A percentile compares a stretch with the other conserved stretches of the same genome.
These are phyloP conservation scores for Geotrichum fermentans DNA, from an alignment of 1,139 yeast species.

Conservation along the genomic window DNA sequence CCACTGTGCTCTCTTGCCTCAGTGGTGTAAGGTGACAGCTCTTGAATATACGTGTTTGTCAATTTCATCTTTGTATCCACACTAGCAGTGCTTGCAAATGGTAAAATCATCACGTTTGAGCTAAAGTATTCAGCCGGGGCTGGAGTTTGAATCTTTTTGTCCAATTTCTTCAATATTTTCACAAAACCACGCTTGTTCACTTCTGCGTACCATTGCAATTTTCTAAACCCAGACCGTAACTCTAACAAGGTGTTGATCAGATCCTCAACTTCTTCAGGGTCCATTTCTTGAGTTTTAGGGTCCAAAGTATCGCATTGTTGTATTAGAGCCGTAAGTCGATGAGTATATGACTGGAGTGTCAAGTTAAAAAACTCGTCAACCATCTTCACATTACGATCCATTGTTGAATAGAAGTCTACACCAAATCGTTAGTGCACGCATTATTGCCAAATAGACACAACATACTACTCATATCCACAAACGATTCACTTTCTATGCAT, in stretches of 20 bases:
- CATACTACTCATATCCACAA: neutral
- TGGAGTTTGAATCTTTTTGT: constrained; percentile 68
- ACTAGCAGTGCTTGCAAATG: constrained; percentile 64
- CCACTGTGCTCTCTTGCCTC: constrained; percentile 18
- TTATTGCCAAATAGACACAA: neutral
- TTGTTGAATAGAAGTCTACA: constrained; percentile 67
- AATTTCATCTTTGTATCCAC: constrained; percentile 51
- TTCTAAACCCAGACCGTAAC: constrained; percentile 67
- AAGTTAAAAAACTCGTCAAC: constrained; percentile 75
- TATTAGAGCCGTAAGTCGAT: constrained; percentile 50
- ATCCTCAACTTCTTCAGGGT: constrained; percentile 71
- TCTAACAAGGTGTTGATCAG: constrained; percentile 71
- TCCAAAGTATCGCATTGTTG: constrained; percentile 30
- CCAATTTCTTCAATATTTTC: constrained; percentile 84
- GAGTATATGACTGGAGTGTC: constrained; percentile 67
- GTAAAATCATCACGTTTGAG: constrained; percentile 67
- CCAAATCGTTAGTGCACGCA: no score
- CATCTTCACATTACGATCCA: constrained; percentile 76
- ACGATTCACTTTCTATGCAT: neutral
- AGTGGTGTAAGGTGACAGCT: constrained; percentile 34
- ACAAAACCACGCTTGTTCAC: constrained; percentile 84
- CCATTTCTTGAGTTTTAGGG: constrained; percentile 30
- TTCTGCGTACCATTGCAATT: constrained; percentile 85
- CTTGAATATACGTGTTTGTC: constrained; percentile 53
- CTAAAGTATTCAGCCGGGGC: constrained; percentile 50